Percentiles rank a stretch among this genome's conserved stretches.
Evolutionary conservation across 2,329 filamentous ascomycete species (phyloP).

Genomic region (Apiospora saccharicola): DNA sequence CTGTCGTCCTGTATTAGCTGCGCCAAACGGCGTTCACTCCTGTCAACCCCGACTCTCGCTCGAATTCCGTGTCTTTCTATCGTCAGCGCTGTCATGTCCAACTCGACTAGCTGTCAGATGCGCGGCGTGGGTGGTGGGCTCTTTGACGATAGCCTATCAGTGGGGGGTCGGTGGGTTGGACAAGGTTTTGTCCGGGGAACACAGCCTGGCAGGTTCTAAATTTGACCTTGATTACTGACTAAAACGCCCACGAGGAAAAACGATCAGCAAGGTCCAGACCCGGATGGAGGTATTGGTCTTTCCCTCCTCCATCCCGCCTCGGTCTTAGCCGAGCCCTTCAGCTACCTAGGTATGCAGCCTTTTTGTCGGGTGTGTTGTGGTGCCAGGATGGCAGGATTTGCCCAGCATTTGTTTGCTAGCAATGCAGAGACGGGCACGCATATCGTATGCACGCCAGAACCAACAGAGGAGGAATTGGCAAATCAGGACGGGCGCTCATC

Average conservation of each 20-base stretch:
- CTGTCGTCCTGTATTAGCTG: not conserved
- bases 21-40: no score
- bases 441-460: not conserved
- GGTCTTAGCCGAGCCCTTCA: not conserved
- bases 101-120: not conserved
- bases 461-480: not conserved
- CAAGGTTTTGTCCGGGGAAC: constrained; percentile 1
- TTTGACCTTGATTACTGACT: not conserved
- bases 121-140: not conserved
- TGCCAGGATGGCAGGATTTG: not conserved
- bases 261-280: not conserved
- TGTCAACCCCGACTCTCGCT: not conserved
- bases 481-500: not conserved
- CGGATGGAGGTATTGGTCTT: not conserved
- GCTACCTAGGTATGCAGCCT: not conserved
- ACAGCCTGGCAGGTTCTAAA: not conserved
- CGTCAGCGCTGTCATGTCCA: not conserved
- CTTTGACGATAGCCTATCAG: not conserved
- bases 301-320: not conserved
- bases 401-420: not conserved
- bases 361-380: not conserved
- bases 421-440: constrained; percentile 3
- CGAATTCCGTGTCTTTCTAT: not conserved
- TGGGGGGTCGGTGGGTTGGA: not conserved
- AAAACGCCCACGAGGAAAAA: not conserved